Percentiles rank a stretch among this genome's conserved stretches.
Conservation (phyloP, 257 asterid genomes). For the Orobanche coerulescens region DNA sequence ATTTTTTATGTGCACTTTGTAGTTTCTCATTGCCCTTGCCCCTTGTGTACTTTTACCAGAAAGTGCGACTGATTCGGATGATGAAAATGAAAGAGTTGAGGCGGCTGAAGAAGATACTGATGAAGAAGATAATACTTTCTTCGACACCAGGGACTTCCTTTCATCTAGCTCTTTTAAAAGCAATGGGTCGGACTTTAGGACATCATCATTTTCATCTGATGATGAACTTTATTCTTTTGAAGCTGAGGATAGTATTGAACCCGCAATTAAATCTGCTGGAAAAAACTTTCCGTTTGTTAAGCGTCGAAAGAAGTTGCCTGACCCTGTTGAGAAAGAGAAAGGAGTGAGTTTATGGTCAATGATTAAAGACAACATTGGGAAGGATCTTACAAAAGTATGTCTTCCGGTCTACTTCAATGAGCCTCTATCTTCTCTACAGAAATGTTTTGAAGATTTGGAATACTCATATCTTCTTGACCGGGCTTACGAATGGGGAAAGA, state of each 20-base stretch:
- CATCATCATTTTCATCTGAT: constrained; percentile 70
- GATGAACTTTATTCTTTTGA: constrained; percentile 49
- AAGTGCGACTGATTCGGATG: constrained; percentile 78
- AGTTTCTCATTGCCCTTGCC: constrained; percentile 17
- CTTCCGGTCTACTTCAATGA: constrained; percentile 97
- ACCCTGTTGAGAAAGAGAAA: constrained; percentile 86
- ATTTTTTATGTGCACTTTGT: not conserved
- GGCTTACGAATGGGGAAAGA: constrained; percentile 81
- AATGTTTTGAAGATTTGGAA: constrained; percentile 87
- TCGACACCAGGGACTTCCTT: constrained; percentile 86
- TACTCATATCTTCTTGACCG: constrained; percentile 87
- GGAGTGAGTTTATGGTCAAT: constrained; percentile 97
- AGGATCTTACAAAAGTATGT: constrained; percentile 95
- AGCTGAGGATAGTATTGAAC: constrained; percentile 52
- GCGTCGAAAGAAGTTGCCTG: constrained; percentile 85
- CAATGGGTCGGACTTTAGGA: constrained; percentile 63
- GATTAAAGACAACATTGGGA: constrained; percentile 94
- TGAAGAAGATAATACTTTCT: constrained; percentile 81
- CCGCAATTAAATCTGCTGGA: constrained; percentile 57
- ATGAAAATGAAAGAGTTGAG: constrained; percentile 76
- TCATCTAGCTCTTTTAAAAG: constrained; percentile 85
- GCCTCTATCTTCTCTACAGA: constrained; percentile 92
- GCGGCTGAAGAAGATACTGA: constrained; percentile 84
- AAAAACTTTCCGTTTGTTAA: constrained; percentile 56
- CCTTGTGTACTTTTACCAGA: constrained; percentile 40